Evolutionary conservation across 768 basidiomycete species (phyloP).

Genomic region (Tulasnella sp.): DNA sequence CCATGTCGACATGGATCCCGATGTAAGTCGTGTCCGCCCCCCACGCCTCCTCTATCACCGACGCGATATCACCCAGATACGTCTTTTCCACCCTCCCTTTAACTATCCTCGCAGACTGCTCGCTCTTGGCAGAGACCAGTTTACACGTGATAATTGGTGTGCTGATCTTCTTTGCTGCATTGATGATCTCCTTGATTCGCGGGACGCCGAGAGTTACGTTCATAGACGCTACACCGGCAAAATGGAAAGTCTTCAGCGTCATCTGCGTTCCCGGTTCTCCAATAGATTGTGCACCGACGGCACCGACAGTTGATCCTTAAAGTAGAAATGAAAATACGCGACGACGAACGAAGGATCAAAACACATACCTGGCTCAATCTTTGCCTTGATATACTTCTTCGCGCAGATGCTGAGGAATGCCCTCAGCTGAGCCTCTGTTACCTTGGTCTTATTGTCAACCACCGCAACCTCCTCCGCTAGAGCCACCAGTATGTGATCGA

Average conservation of each 20-base stretch:
- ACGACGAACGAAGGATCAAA: not conserved
- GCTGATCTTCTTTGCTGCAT: conserved; percentile 92
- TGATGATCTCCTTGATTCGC: conserved; percentile 99
- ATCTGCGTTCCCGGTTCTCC: conserved; percentile 99
- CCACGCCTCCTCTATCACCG: conserved; percentile 93
- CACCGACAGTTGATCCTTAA: conserved; percentile 90
- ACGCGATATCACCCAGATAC: conserved; percentile 85
- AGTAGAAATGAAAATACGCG: not conserved
- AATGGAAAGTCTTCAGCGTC: conserved; percentile 99
- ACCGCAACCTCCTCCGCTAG: conserved; percentile 47
- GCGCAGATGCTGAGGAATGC: conserved; percentile 80
- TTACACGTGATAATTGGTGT: conserved; percentile 98
- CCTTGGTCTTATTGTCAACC: conserved; percentile 85
- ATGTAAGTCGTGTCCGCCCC: conserved; percentile 86
- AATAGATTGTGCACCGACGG: conserved; percentile 97
- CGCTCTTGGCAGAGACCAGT: conserved; percentile 72
- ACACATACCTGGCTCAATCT: conserved; percentile 79
- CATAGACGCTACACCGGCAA: conserved; percentile 99
- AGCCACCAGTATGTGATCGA: not conserved
- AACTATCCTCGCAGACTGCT: conserved; percentile 94
- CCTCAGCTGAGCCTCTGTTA: conserved; percentile 69
- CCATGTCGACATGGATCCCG: conserved; percentile 81
- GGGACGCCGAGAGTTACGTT: conserved; percentile 99
- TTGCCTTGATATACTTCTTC: conserved; percentile 86
- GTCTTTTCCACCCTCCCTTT: conserved; percentile 96